These are phyloP conservation scores for Sporopachydermia quercuum DNA, from an alignment of 805 yeast genomes.

Conservation along the genomic window DNA sequence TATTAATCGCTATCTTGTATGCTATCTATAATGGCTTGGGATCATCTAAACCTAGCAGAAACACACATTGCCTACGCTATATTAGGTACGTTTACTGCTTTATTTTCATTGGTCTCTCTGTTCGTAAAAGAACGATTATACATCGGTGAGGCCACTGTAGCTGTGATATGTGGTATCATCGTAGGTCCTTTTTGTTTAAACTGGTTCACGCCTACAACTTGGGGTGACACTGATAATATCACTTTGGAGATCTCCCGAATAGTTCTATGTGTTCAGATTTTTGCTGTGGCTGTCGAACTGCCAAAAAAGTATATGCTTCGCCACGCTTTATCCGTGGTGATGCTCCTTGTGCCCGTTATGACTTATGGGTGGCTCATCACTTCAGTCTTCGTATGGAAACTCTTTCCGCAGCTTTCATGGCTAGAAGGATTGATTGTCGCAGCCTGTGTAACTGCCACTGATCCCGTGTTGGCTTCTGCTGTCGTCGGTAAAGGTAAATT, in stretches of 20 bases:
- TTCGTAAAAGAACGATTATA: constrained; percentile 72
- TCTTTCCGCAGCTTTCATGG: constrained; percentile 62
- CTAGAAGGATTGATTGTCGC: constrained; percentile 58
- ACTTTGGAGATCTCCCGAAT: constrained; percentile 76
- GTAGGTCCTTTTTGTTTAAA: constrained; percentile 77
- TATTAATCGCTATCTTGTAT: too few species aligned
- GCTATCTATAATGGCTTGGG: too few species aligned
- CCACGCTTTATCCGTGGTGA: constrained; percentile 66
- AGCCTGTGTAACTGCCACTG: constrained; percentile 90
- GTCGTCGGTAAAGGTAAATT: constrained; percentile 91
- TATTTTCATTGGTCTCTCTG: constrained; percentile 69
- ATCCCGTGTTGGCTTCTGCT: constrained; percentile 89
- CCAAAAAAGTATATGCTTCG: constrained; percentile 79
- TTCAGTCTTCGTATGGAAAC: constrained; percentile 63
- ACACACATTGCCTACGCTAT: constrained; percentile 81
- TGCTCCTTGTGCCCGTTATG: constrained; percentile 77
- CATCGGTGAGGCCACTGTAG: constrained; percentile 86
- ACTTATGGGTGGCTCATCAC: constrained; percentile 78
- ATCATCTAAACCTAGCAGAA: too few species aligned
- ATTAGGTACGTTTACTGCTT: constrained; percentile 66
- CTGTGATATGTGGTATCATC: constrained; percentile 71
- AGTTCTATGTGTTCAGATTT: constrained; percentile 75
- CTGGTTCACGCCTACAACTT: constrained; percentile 69
- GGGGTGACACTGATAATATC: constrained; percentile 78
- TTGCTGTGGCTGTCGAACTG: constrained; percentile 87